Conservation (phyloP, 139 green algal species). For the Axilococcus clingmanii region DNA sequence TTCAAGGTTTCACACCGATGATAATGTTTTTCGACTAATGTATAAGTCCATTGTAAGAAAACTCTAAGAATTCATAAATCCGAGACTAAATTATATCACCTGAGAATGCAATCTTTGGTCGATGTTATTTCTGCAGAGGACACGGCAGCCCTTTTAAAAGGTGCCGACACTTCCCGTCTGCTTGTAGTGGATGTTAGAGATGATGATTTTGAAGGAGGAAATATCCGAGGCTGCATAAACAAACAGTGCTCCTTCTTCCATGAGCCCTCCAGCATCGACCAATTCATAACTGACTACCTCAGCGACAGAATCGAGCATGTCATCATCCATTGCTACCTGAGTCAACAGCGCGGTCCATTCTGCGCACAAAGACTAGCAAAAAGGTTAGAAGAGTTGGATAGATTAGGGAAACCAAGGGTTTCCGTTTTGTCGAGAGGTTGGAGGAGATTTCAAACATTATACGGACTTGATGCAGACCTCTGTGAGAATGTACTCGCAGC, state of each 20-base stretch:
- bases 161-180: too few relatives aligned
- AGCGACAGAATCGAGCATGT: slow-evolving; percentile 4
- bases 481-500: too few relatives aligned
- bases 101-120: too few relatives aligned
- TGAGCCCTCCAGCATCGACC: neutral
- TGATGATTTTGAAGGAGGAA: slow-evolving; percentile 6
- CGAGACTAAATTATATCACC: too few relatives aligned
- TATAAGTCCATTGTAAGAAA: too few relatives aligned
- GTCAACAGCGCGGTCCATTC: slow-evolving; percentile 19
- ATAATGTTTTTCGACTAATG: too few relatives aligned
- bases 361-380: slow-evolving; percentile 4
- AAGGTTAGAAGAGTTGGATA: slow-evolving; percentile 2
- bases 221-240: slow-evolving; percentile 1
- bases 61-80: too few relatives aligned
- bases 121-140: too few relatives aligned
- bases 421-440: slow-evolving; percentile 6
- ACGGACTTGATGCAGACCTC: neutral
- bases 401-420: neutral
- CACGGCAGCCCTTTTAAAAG: too few relatives aligned
- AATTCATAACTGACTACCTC: slow-evolving; percentile 11
- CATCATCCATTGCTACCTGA: slow-evolving; percentile 26
- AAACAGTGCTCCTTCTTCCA: neutral
- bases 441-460: slow-evolving; percentile 2
- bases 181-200: slow-evolving; percentile 17
- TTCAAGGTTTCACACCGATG: too few relatives aligned